Base-by-base conservation (phyloP, 2,329 filamentous ascomycete species). In the Diaporthe capsici region DNA sequence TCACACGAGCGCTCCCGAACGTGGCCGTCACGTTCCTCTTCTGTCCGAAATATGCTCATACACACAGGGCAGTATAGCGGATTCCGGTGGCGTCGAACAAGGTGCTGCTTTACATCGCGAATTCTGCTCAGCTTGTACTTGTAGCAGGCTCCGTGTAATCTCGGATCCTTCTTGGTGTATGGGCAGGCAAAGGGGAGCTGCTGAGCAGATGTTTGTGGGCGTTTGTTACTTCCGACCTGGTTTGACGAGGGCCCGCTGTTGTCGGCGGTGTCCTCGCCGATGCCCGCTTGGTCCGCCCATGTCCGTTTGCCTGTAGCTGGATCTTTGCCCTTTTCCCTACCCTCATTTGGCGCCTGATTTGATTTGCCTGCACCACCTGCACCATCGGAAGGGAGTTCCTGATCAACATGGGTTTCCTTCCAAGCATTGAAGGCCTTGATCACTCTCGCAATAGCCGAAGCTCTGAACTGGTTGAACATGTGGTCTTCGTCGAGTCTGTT, bases 111-210 rank as follows among this genome's bases (percentile, higher is more conserved):
- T 0, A 76, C 72, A 9, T 76, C 72, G 1, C 58, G 72, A 0
- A 71, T 74, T 5, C 72, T n/a, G 12, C 22, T 74, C 3, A 76
- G 5, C 5, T 3, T 71, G 2, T 71, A 55, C 20, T 25, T 60
- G 37, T 74, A 74, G 39, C 75, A 76, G 20, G 3, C 58, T 2
- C 57, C 47, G 7, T 74, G 44, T 2, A 49, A 42, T 22, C 25
- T 44, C 0, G 75, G 53, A 7, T 76, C 72, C 39, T 76, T 74
- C 20, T 76, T 76, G 15, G 75, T 73, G 31, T 71, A 75, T 12
- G 75, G 75, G 37, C 72, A 75, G 3, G 72, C 75, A 51, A 75
- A 71, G 0, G 49, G 17, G 1, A 63, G 20, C 8, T 68, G 13
- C 2, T 22, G 47, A 25, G 12, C 13, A 1, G 31, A 42, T 3